Evolutionary conservation across 257 asterid genomes (phyloP).

Genomic region (Solanum virginianum): DNA sequence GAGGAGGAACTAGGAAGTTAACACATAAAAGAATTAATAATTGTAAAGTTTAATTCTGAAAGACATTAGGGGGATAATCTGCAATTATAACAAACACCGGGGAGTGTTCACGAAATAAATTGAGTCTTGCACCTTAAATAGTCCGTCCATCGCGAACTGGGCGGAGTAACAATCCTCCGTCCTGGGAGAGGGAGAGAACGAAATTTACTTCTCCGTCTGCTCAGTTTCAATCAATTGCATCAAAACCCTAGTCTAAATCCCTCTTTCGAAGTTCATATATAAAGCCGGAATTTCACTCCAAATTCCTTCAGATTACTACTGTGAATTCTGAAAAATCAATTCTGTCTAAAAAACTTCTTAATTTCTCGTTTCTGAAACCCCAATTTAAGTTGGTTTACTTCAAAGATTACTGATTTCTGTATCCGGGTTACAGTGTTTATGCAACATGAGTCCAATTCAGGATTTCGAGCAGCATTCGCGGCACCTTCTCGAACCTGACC

Average conservation of each 20-base stretch:
- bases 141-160: not conserved
- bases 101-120: not conserved
- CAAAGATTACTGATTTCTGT: not conserved
- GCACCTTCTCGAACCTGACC: constrained; percentile 61
- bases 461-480: constrained; percentile 94
- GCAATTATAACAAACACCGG: not conserved
- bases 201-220: not conserved
- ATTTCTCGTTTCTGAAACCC: not conserved
- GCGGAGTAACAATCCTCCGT: not conserved
- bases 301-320: not conserved
- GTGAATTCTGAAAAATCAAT: not conserved
- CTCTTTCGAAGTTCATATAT: not conserved
- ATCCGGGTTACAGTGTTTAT: not conserved
- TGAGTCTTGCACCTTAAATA: not conserved
- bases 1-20: not conserved
- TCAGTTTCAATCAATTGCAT: not conserved
- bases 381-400: not conserved
- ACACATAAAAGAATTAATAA: not conserved
- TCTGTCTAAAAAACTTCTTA: not conserved
- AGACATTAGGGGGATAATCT: not conserved
- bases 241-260: not conserved
- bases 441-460: constrained; percentile 80
- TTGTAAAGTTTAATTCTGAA: not conserved
- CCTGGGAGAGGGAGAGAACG: not conserved
- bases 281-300: not conserved